Evolutionary conservation across 1,284 basidiomycete species (phyloP), one percentile per base, ranked within the genome.

Genomic region (Ceratobasidium sp.): DNA sequence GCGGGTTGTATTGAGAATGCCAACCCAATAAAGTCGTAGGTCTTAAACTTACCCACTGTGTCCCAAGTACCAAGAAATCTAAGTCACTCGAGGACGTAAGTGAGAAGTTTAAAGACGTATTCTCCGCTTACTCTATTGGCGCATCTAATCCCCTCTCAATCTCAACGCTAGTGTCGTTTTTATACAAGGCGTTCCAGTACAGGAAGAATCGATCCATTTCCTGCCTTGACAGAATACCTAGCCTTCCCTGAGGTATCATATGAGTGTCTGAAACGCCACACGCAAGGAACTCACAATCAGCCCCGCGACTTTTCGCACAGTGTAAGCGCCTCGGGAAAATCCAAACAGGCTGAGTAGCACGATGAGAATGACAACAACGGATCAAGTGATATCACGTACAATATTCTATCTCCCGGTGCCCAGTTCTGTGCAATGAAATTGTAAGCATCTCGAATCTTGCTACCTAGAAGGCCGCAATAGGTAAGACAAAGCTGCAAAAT

Each of bases 381-480:
- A 40, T 26, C 12, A 23, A 20, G n/a, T 53, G n/a, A 3, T 23
- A 5, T 55, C 3, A 64, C 71, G 15, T 42, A 64, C 60, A 28
- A 71, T 23, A 78, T 71, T 23, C 51, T 63, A 44, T 70, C 77
- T 7, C 77, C 77, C 33, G 56, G 55, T n/a, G 51, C 26, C 46
- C 77, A 78, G 44, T 78, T 78, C 49, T 79, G 79, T 12, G 79
- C 77, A 56, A 79, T 78, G n/a, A 78, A 79, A 26, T 78, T 77
- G 69, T 79, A 79, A 6, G 77, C 79, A 40, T 79, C 79, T 51
- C 72, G 79, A n/a, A 79, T 75, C 39, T 79, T 79, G 53, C 64
- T 68, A 6, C 78, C 79, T 79, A 39, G 33, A 18, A 15, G 49
- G 18, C 13, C 33, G 18, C 28, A 3, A 2, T 56, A 3, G 20